These are phyloP conservation scores for Phytophthora citrophthora DNA, from an alignment of 352 stramenopile genomes.

Conservation along the genomic window DNA sequence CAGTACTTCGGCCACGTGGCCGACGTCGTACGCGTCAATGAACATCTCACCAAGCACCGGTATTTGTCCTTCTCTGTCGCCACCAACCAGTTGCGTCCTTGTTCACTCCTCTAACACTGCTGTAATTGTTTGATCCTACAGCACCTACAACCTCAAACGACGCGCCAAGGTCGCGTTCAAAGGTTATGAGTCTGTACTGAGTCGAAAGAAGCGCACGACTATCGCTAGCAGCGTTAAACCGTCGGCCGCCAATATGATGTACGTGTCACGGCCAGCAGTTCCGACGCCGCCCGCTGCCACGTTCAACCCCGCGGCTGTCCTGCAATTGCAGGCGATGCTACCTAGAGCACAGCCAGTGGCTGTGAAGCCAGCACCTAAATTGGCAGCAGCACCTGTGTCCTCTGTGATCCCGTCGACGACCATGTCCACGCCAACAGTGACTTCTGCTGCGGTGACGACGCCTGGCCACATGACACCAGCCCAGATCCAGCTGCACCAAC, in stretches of 20 bases:
- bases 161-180: conserved; percentile 60
- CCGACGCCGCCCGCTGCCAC: conserved; percentile 14
- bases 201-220: conserved; percentile 64
- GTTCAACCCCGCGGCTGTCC: conserved; percentile 40
- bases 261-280: conserved; percentile 29
- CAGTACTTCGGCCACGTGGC: conserved; percentile 82
- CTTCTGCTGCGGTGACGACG: conserved; percentile 19
- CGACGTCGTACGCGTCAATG: conserved; percentile 58
- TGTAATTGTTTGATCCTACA: conserved; percentile 26
- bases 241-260: conserved; percentile 26
- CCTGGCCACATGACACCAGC: conserved; percentile 30
- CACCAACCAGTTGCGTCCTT: conserved; percentile 8
- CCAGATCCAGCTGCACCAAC: conserved; percentile 43
- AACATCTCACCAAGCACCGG: conserved; percentile 59
- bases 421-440: conserved; percentile 17
- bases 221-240: conserved; percentile 35
- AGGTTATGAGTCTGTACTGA: conserved; percentile 81
- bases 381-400: conserved; percentile 19
- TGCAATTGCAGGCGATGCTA: conserved; percentile 43
- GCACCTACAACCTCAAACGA: conserved; percentile 74
- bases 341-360: conserved; percentile 29
- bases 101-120: conserved; percentile 10
- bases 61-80: conserved; percentile 21
- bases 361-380: conserved; percentile 39
- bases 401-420: conserved; percentile 41